Evolutionary conservation across 2,329 filamentous ascomycete genomes (phyloP), one percentile per base, ranked within the genome.

Genomic region (Aspergillus tamarii): DNA sequence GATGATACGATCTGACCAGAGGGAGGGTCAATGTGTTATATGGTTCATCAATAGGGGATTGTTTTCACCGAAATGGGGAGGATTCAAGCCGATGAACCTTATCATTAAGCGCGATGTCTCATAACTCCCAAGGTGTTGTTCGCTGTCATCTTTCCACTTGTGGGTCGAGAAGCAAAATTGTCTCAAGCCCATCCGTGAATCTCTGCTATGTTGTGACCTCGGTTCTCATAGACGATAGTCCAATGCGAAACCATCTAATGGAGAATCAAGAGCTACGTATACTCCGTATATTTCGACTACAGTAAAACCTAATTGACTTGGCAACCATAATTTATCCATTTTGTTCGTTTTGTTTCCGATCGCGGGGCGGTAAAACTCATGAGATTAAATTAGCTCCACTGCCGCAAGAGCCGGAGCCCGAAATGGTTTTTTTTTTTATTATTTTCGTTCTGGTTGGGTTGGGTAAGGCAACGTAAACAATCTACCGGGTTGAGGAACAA

Each of bases 401-500:
- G 32, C 28, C 48, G 53, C 45, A 57, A 61, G 57, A 63, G 54
- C 64, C 63, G 62, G 64, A 55, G 46, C 57, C 48, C 34, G 59
- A 50, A 57, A 28, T 10, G n/a, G 28, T 3, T 23, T 11, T 1
- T 28, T 48, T 26, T 43, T 43, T 21, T 19, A 21, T 14, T 45
- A 16, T 26, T 48, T 8, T 48, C 8, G 12, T 26, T 48, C 19
- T 48, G 43, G 43, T 23, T 23, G 43, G 30, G 30, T 36, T 54
- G 30, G 32, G 52, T 54, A n/a, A 54, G 21, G 28, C 9, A 23
- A 54, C 11, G 65, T 69, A 66, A 67, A 69, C 64, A 69, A 50
- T 66, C 55, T 68, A 64, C 67, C 64, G 39, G 50, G 66, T 66
- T 60, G 58, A 68, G 67, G 55, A 68, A 69, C 56, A 65, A 62